Evolutionary conservation across 306 rosid genomes (phyloP), one percentile per base, ranked within the genome.

Genomic region (Inga leiocalycina): DNA sequence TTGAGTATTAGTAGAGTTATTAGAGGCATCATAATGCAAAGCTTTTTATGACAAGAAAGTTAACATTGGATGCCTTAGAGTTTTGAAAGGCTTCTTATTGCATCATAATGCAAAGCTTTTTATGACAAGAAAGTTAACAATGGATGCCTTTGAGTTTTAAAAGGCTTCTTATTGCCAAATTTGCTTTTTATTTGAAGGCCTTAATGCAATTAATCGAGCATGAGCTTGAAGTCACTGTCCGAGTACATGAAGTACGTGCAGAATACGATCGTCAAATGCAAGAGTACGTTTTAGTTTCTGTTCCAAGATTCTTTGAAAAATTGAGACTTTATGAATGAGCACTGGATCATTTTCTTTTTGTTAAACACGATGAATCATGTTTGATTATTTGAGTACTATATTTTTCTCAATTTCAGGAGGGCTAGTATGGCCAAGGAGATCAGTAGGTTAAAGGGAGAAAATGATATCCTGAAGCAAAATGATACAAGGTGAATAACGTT

Each of bases 161-260:
- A 27, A 74, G 54, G 65, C 32, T 8, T 80, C 80, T 75, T 52
- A 68, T 35, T 86, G 83, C 35, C 22, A 59, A 41, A 1, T 84
- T 57, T 68, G 68, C 69, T 67, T 82, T 78, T 83, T 76, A 32
- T 75, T 32, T 45, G 80, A 77, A 96, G 99, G 97, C 97, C 83
- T 85, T 96, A 82, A 92, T 91, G 97, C 97, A 94, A 80, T 88
- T 85, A 83, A 91, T 96, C 74, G 98, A 96, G 84, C 97, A 94
- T 54, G 98, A 96, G 68, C 98, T 96, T 83, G 99, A 96, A 90
- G 97, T 96, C 85, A 92, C 91, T 0, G 97, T 94, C 35, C 90
- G 97, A 76, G 97, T 93, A 37, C 94, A 96, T 83, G 99, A 96
- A 92, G 99, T 96, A 12, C 98, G 99, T 65, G 79, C 88, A 54